Evolutionary conservation across 2,329 filamentous ascomycete species (phyloP).

Genomic region (Monilinia fructigena): DNA sequence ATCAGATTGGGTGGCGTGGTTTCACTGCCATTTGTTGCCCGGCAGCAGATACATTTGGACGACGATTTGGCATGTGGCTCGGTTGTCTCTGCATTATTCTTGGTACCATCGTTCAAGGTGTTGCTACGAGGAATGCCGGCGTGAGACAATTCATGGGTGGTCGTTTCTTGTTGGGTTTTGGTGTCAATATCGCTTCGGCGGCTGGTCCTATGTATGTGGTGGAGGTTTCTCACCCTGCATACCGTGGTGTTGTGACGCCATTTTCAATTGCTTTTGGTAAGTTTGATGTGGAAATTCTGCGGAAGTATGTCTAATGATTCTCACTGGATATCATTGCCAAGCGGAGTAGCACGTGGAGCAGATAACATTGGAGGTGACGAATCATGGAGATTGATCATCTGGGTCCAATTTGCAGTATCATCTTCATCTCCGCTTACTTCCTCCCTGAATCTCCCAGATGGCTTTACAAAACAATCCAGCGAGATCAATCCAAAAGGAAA

Average conservation of each 20-base stretch:
- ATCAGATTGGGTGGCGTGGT: conserved; percentile 52
- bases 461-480: conserved; percentile 55
- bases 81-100: conserved; percentile 47
- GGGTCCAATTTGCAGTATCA: conserved; percentile 48
- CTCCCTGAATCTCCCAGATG: conserved; percentile 63
- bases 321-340: conserved; percentile 55
- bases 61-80: conserved; percentile 49
- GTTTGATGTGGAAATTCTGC: not conserved
- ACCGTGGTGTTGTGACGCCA: conserved; percentile 45
- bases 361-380: conserved; percentile 43
- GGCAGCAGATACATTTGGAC: conserved; percentile 48
- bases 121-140: conserved; percentile 40
- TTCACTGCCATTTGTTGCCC: conserved; percentile 49
- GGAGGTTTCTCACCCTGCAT: conserved; percentile 49
- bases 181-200: conserved; percentile 48
- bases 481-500: conserved; percentile 52
- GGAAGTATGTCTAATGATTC: conserved; percentile 22
- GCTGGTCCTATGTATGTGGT: conserved; percentile 50
- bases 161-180: conserved; percentile 62
- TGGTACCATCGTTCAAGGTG: conserved; percentile 48
- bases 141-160: conserved; percentile 51
- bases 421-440: conserved; percentile 51
- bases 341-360: conserved; percentile 54
- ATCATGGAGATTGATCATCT: conserved; percentile 55
- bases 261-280: conserved; percentile 21